Evolutionary conservation across 441 rosid genomes (phyloP).

Genomic region (Manihot esculenta): DNA sequence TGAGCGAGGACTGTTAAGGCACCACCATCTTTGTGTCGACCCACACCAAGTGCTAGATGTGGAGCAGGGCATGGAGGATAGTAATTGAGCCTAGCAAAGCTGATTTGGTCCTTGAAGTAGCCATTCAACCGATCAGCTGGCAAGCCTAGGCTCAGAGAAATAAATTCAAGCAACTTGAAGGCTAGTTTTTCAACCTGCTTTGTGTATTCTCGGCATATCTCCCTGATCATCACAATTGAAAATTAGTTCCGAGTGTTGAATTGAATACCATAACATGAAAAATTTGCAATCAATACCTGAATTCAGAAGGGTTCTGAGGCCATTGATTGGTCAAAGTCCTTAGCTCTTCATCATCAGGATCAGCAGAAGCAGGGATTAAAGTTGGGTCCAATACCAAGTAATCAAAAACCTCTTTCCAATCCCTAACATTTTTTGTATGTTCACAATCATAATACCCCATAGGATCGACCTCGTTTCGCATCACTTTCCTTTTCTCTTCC

Average conservation of each 20-base stretch:
- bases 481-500: conserved; percentile 52
- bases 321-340: conserved; percentile 61
- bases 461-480: conserved; percentile 52
- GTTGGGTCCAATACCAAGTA: conserved; percentile 64
- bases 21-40: conserved; percentile 71
- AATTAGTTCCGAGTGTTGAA: too few relatives aligned
- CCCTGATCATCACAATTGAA: conserved; percentile 50
- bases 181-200: conserved; percentile 57
- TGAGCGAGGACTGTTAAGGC: conserved; percentile 68
- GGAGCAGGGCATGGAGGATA: conserved; percentile 87
- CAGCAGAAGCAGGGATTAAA: conserved; percentile 52
- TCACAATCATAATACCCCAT: conserved; percentile 67
- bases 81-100: conserved; percentile 57
- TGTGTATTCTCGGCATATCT: conserved; percentile 54
- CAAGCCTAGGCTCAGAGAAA: conserved; percentile 65
- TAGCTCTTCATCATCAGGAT: conserved; percentile 45
- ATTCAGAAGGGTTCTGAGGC: conserved; percentile 54
- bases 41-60: conserved; percentile 78
- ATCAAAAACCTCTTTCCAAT: conserved; percentile 63
- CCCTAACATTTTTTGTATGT: conserved; percentile 76
- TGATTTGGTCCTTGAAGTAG: conserved; percentile 59
- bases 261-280: neutral
- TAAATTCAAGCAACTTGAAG: conserved; percentile 49
- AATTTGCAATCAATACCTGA: conserved; percentile 22
- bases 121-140: conserved; percentile 41